Percentiles rank a stretch among this genome's conserved stretches.
Evolutionary conservation across 2,329 filamentous ascomycete species (phyloP).

Genomic region (Colletotrichum lini): DNA sequence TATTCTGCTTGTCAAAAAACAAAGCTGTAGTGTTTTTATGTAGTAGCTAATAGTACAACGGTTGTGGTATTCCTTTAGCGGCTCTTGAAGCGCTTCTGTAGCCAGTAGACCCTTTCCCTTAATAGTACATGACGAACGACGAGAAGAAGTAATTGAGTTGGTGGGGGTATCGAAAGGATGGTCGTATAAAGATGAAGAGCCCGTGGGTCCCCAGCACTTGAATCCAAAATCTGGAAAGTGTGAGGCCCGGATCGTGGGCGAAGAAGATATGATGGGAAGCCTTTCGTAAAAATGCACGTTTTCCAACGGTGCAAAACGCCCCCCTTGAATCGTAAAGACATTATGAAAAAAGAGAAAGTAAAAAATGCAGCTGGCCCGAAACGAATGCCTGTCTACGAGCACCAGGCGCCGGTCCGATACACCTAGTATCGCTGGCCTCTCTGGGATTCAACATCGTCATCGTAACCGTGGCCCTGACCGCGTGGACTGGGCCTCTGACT

Average conservation of each 20-base stretch:
- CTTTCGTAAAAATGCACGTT: constrained; percentile 12
- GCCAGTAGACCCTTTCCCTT: constrained; percentile 17
- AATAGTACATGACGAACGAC: constrained; percentile 37
- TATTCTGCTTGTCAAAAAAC: not conserved
- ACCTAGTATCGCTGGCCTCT: constrained; percentile 48
- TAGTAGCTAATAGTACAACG: constrained; percentile 9
- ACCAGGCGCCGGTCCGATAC: not conserved
- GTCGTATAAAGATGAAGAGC: constrained; percentile 20
- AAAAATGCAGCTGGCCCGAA: constrained; percentile 19
- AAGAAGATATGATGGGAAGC: constrained; percentile 12
- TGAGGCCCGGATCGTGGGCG: no score
- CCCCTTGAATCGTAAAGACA: constrained; percentile 37
- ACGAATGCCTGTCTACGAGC: constrained; percentile 19
- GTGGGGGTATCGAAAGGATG: constrained; percentile 41
- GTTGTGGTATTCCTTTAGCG: constrained; percentile 2
- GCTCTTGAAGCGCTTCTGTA: constrained; percentile 9
- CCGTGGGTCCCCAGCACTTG: constrained; percentile 1
- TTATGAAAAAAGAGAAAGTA: constrained; percentile 40
- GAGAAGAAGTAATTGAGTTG: constrained; percentile 32
- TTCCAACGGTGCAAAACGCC: constrained; percentile 21
- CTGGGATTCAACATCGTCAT: constrained; percentile 53
- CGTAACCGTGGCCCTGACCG: constrained; percentile 53
- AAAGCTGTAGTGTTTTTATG: not conserved
- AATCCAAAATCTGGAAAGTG: constrained; percentile 12
- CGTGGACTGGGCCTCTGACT: constrained; percentile 44